These are phyloP conservation scores for Gyrodon lividus DNA, from an alignment of 768 basidiomycete genomes.

Conservation along the genomic window DNA sequence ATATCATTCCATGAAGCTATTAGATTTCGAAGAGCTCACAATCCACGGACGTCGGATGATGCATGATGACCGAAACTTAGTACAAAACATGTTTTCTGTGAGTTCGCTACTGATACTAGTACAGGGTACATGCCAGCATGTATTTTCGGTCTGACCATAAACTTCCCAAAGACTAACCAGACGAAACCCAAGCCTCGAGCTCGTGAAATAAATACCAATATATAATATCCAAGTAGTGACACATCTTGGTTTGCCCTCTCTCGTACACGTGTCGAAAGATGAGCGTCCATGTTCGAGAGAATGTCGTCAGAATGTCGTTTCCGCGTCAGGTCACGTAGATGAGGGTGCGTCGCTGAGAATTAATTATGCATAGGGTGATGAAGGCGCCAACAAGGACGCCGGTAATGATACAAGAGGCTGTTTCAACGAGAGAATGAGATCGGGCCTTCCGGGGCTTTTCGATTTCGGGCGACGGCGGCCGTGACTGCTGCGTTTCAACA, in stretches of 20 bases:
- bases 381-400: constrained; percentile 62
- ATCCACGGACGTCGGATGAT: neutral
- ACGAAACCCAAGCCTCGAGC: constrained; percentile 8
- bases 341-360: constrained; percentile 47
- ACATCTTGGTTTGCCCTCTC: constrained; percentile 16
- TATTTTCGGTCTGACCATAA: no score
- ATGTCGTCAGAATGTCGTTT: neutral
- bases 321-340: constrained; percentile 34
- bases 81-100: no score
- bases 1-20: no score
- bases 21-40: no score
- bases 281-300: neutral
- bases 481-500: constrained; percentile 13
- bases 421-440: constrained; percentile 28
- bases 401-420: constrained; percentile 49
- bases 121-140: neutral
- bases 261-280: neutral
- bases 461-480: constrained; percentile 1
- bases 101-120: no score
- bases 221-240: constrained; percentile 24
- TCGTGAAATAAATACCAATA: constrained; percentile 28
- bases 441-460: constrained; percentile 18
- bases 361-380: constrained; percentile 50
- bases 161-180: neutral
- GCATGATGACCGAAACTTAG: no score